Evolutionary conservation across 139 green algal species (phyloP), one percentile per base, ranked within the genome.

Genomic region (Chlamydomonas applanata): DNA sequence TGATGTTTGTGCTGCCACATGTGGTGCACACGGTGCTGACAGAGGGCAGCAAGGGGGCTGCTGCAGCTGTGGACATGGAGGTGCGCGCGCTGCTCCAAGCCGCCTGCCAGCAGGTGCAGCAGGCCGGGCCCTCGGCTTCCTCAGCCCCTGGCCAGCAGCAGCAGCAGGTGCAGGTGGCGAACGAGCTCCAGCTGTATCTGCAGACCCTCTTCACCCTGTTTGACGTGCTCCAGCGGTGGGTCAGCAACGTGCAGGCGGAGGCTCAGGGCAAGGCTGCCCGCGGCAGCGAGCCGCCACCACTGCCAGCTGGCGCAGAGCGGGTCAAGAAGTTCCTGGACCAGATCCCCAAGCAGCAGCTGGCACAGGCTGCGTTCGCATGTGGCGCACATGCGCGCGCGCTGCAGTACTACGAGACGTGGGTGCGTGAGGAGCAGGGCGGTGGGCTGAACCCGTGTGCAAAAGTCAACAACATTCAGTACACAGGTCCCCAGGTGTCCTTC

Each of bases 151-250:
- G 11, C 59, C 32, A 27, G 63, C 63, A 53, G 63, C 57, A 49
- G 69, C 49, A 65, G 32, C 69, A 52, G 69, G 24, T 52, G 69
- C 33, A 76, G 32, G 57, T 59, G 34, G 62, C 45, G 25, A 62
- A 34, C 29, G 78, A 91, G 75, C 72, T 91, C 25, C 83, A 89
- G 72, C 80, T 89, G 29, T 86, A 85, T 69, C 49, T 85, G 57
- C 92, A 97, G 79, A 83, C 88, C 1, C 77, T 97, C 2, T 98
- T 98, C 65, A 71, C 74, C 0, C 80, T 97, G 53, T 82, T 98
- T 29, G 94, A 98, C 74, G 80, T 84, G 45, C 77, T 98, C 35
- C 73, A 83, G 25, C 76, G 76, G 2, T 98, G 91, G 91, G 77
- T 89, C 0, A 77, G 77, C 33, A 81, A 80, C 40, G 69, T 46